Conservation (phyloP, 345 rosid genomes). For the Psidium friedrichsthalianum region DNA sequence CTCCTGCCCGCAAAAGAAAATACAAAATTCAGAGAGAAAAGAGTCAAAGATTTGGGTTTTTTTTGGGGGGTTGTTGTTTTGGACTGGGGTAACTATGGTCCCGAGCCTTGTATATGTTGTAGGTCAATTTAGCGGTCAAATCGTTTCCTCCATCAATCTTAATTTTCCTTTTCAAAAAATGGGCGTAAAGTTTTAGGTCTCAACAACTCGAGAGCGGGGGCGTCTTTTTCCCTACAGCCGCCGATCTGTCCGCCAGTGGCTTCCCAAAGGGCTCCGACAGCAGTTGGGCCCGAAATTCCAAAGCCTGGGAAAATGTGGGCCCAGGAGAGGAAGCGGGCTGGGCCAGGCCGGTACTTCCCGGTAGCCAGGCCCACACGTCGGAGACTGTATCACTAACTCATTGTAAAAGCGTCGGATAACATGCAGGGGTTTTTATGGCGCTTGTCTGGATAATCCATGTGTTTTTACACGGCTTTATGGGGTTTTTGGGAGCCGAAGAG, state of each 20-base stretch:
- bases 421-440: background rate
- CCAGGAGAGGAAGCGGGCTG: background rate
- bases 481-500: no score
- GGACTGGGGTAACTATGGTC: no score
- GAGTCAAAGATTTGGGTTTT: no score
- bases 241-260: background rate
- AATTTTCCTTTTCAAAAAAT: background rate
- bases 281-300: background rate
- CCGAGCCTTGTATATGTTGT: background rate
- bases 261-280: background rate
- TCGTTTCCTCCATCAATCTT: background rate
- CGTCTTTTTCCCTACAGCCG: background rate
- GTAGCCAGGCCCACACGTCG: background rate
- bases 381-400: background rate
- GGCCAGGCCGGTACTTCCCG: background rate
- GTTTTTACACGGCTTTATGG: no score
- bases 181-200: background rate
- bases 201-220: background rate
- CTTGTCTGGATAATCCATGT: background rate
- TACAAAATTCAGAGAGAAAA: no score
- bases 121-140: background rate
- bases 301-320: background rate
- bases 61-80: no score
- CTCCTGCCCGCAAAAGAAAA: no score
- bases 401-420: background rate